A percentile compares a stretch with the other conserved stretches of the same genome.
phyloP scores from a whole-genome alignment of 371 early-diverging fungal genomes.

The Lichtheimia hyalospora region DNA sequence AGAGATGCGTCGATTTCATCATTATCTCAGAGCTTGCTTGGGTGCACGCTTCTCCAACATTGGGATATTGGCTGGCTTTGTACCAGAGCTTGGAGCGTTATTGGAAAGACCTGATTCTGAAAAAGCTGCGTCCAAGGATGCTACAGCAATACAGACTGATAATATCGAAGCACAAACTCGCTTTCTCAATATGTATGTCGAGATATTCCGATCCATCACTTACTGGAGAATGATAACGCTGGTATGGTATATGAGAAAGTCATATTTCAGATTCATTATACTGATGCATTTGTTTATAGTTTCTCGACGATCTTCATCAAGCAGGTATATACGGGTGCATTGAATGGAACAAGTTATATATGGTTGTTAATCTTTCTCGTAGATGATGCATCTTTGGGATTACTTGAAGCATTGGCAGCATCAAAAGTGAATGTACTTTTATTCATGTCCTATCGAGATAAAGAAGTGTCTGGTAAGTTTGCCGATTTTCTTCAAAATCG shows the following conservation, averaged over 20 bases:
- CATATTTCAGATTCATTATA: neutral
- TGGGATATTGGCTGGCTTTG: constrained; percentile 30
- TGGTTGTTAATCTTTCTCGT: neutral
- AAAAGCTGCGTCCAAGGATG: constrained; percentile 2
- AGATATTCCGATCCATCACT: constrained; percentile 39
- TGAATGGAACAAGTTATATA: neutral
- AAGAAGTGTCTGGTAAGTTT: constrained; percentile 23
- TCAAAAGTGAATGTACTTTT: constrained; percentile 32
- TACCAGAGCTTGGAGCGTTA: constrained; percentile 39
- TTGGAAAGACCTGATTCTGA: constrained; percentile 6
- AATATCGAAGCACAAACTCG: constrained; percentile 37
- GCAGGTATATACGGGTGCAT: constrained; percentile 23
- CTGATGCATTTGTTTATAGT: constrained; percentile 12
- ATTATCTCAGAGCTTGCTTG: constrained; percentile 26
- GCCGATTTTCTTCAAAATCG: constrained; percentile 22
- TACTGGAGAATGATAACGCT: constrained; percentile 46
- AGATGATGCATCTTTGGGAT: constrained; percentile 43
- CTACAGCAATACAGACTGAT: constrained; percentile 22
- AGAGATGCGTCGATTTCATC: constrained; percentile 35
- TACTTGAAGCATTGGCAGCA: constrained; percentile 31
- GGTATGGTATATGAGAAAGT: constrained; percentile 21
- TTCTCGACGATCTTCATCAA: constrained; percentile 47
- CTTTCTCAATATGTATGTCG: constrained; percentile 40
- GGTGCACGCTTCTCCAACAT: constrained; percentile 38
- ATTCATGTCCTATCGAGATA: constrained; percentile 37